Conservation (phyloP, 1,284 basidiomycete genomes). For the Cerrena zonata region DNA sequence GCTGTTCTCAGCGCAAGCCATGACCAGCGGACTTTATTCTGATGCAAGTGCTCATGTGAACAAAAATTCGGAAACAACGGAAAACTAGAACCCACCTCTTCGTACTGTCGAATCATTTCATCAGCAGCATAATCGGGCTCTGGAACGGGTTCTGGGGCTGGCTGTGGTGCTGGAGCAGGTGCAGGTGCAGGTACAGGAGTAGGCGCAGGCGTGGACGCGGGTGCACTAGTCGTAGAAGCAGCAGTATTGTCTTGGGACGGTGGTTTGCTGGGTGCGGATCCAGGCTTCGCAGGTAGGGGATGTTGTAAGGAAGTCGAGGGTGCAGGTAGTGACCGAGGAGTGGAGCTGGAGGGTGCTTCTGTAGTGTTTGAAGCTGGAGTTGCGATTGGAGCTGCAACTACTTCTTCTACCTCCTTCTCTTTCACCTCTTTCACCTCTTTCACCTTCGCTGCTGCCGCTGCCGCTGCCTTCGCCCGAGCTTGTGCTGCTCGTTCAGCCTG, state of each 20-base stretch:
- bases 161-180: conserved; percentile 16
- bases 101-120: conserved; percentile 48
- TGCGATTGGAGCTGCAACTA: conserved; percentile 20
- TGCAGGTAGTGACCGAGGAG: conserved; percentile 12
- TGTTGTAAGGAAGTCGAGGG: conserved; percentile 47
- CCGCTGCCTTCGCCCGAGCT: conserved; percentile 37
- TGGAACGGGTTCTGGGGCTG: conserved; percentile 15
- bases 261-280: conserved; percentile 26
- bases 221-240: conserved; percentile 27
- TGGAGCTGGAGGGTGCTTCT: conserved; percentile 13
- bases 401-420: not conserved
- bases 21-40: conserved; percentile 69
- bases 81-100: conserved; percentile 46
- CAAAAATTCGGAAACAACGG: not conserved
- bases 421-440: too few relatives aligned
- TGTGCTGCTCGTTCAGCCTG: conserved; percentile 41
- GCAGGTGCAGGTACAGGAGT: conserved; percentile 17
- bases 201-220: conserved; percentile 14
- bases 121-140: conserved; percentile 35
- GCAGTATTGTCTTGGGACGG: conserved; percentile 6
- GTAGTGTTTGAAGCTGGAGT: too few relatives aligned
- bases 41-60: conserved; percentile 3
- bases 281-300: conserved; percentile 53
- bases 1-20: conserved; percentile 76
- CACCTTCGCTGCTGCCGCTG: conserved; percentile 6